Conservation (phyloP, 805 yeast species). For the Maudiozyma barnettii region DNA sequence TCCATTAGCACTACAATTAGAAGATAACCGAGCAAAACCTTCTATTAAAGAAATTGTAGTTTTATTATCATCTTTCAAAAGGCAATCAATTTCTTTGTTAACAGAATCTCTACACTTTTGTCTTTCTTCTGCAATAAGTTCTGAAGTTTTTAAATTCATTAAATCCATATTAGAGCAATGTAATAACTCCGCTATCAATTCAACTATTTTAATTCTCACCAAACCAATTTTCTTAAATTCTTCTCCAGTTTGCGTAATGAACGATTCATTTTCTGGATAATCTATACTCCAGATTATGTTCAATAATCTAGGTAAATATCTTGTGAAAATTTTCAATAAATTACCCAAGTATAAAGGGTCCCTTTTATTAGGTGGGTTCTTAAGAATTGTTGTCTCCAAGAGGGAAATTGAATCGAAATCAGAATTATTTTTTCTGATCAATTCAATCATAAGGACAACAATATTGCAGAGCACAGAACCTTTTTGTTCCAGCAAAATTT, state of each 20-base stretch:
- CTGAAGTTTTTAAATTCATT: conserved; percentile 68
- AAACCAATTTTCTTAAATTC: conserved; percentile 71
- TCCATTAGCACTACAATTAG: too few species aligned
- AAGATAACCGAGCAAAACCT: too few species aligned
- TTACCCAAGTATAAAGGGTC: conserved; percentile 89
- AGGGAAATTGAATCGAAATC: conserved; percentile 87
- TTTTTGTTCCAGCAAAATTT: conserved; percentile 54
- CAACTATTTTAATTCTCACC: conserved; percentile 83
- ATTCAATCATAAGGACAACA: conserved; percentile 86
- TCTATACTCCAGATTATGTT: conserved; percentile 8
- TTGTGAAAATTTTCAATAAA: conserved; percentile 63
- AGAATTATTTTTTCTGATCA: conserved; percentile 89
- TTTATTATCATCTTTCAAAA: background rate
- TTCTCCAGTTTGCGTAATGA: conserved; percentile 53
- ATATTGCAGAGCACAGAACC: conserved; percentile 84
- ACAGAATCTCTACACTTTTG: conserved; percentile 9
- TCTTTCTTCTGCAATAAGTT: conserved; percentile 44
- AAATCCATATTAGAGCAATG: conserved; percentile 97
- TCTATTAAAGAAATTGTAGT: background rate
- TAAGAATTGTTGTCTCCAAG: conserved; percentile 58
- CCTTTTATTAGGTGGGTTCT: conserved; percentile 80
- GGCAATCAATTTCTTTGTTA: conserved; percentile 10
- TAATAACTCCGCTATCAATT: conserved; percentile 82
- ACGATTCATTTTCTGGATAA: conserved; percentile 16
- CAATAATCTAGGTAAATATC: conserved; percentile 35